Evolutionary conservation across 139 green algal genomes (phyloP).

Genomic region (Parachlorella kessleri): DNA sequence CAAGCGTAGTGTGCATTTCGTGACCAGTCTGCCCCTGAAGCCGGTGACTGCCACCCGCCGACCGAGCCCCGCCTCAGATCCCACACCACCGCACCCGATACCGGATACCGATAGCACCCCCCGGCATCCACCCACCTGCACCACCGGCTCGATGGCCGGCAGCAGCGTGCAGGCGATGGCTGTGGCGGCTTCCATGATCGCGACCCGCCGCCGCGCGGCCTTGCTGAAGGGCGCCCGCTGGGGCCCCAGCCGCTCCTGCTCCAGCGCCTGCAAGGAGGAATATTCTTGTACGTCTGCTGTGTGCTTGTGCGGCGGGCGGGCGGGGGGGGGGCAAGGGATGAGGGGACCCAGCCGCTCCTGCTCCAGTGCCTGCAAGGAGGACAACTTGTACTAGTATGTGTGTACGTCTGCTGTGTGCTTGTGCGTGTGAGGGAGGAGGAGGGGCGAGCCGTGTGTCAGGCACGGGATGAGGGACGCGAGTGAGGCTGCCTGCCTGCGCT

Average conservation of each 20-base stretch:
- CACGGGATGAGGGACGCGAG: neutral
- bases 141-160: constrained; percentile 86
- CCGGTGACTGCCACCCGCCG: too few relatives aligned
- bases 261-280: constrained; percentile 48
- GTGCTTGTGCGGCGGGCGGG: too few relatives aligned
- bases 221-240: constrained; percentile 27
- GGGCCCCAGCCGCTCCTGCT: constrained; percentile 62
- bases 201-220: constrained; percentile 39
- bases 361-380: constrained; percentile 54
- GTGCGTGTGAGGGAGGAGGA: neutral
- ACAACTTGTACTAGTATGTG: too few relatives aligned
- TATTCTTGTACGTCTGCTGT: too few relatives aligned
- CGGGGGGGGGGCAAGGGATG: too few relatives aligned
- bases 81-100: too few relatives aligned
- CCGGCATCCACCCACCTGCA: constrained; percentile 21
- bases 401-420: neutral
- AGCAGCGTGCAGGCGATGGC: constrained; percentile 75
- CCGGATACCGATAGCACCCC: too few relatives aligned
- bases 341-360: constrained; percentile 48
- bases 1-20: too few relatives aligned
- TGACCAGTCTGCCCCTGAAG: too few relatives aligned
- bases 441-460: too few relatives aligned
- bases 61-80: too few relatives aligned
- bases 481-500: neutral
- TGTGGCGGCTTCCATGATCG: constrained; percentile 78